These are phyloP conservation scores for Melastoma malabathricum DNA, from an alignment of 345 rosid genomes.

Conservation along the genomic window DNA sequence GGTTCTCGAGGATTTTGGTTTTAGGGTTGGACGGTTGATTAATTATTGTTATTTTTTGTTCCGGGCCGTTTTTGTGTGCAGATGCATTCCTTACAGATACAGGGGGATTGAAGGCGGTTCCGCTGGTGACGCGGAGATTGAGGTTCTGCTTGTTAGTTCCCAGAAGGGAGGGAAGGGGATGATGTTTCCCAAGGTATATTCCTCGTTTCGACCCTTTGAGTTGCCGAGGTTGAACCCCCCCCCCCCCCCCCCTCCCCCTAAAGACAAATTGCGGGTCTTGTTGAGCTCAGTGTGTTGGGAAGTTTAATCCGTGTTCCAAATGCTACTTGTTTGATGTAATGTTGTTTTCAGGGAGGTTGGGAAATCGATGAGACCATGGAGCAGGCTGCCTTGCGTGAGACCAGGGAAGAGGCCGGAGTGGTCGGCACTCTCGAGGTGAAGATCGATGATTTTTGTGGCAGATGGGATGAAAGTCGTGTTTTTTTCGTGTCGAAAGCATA, in stretches of 20 bases:
- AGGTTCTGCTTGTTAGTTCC: constrained; percentile 48
- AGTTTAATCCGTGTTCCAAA: no score
- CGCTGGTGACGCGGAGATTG: constrained; percentile 14
- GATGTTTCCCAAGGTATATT: constrained; percentile 52
- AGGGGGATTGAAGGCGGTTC: constrained; percentile 6
- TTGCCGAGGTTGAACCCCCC: background rate
- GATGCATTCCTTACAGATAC: constrained; percentile 54
- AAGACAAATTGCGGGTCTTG: no score
- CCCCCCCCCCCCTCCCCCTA: no score
- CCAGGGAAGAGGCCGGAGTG: constrained; percentile 53
- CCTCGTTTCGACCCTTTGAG: background rate
- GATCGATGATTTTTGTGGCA: background rate
- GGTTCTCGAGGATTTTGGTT: background rate
- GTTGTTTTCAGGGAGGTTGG: constrained; percentile 49
- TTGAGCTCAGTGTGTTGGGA: no score
- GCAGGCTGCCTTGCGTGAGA: constrained; percentile 47
- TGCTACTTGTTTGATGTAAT: background rate
- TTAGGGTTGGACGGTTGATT: background rate
- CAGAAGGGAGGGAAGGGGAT: constrained; percentile 34
- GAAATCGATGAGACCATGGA: constrained; percentile 38
- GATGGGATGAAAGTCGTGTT: background rate
- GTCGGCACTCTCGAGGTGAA: constrained; percentile 35
- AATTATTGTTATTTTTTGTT: background rate
- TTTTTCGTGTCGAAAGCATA: background rate
- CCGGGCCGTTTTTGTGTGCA: constrained; percentile 6